Evolutionary conservation across 805 yeast species (phyloP).

Genomic region (Lachancea fermentati): DNA sequence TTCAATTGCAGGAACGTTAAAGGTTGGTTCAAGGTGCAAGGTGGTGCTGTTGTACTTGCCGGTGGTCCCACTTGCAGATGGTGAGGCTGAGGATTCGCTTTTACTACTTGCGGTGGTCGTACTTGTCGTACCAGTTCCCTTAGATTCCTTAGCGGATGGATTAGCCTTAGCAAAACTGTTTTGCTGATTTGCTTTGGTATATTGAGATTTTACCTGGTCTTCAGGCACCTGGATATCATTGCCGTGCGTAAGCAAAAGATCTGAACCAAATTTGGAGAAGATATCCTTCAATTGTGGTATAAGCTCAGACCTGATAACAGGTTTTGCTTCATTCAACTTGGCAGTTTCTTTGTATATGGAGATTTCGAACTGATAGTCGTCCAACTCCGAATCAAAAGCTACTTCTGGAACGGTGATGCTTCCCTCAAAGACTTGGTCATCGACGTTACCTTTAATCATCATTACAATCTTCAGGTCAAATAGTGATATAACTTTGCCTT

Average conservation of each 20-base stretch:
- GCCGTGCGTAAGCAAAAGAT: slow-evolving; percentile 70
- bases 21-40: slow-evolving; percentile 67
- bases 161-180: slow-evolving; percentile 25
- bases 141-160: slow-evolving; percentile 5
- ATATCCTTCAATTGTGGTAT: slow-evolving; percentile 63
- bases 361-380: slow-evolving; percentile 81
- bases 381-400: slow-evolving; percentile 83
- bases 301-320: slow-evolving; percentile 47
- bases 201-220: slow-evolving; percentile 53
- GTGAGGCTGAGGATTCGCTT: slow-evolving; percentile 1
- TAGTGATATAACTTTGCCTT: slow-evolving; percentile 89
- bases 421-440: slow-evolving; percentile 50
- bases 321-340: slow-evolving; percentile 47
- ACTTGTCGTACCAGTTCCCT: slow-evolving; percentile 8
- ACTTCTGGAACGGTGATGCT: slow-evolving; percentile 82
- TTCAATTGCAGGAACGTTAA: slow-evolving; percentile 85
- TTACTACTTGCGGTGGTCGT: slow-evolving; percentile 3
- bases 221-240: slow-evolving; percentile 81
- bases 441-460: slow-evolving; percentile 46
- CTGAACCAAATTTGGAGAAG: slow-evolving; percentile 66
- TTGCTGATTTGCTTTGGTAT: slow-evolving; percentile 47
- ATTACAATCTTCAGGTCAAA: slow-evolving; percentile 74
- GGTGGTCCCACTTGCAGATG: slow-evolving; percentile 28
- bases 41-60: slow-evolving; percentile 79
- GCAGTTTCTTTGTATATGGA: slow-evolving; percentile 51